Conservation (phyloP, 305 asterid genomes). For the Rubia peregrina region DNA sequence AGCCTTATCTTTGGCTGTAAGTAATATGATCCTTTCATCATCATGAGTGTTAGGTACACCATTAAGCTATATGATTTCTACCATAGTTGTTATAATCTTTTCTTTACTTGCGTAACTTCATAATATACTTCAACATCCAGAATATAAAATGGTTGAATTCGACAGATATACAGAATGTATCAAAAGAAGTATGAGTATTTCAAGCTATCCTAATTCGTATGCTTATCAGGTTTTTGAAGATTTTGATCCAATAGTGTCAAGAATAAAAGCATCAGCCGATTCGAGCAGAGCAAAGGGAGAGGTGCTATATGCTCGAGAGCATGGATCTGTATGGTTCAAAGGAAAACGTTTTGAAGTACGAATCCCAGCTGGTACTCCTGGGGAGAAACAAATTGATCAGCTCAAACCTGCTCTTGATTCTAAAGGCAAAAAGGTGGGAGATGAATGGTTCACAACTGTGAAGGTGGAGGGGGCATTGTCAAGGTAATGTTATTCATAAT, state of each 20-base stretch:
- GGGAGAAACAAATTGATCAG: conserved; percentile 83
- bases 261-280: conserved; percentile 70
- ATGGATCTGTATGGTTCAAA: conserved; percentile 91
- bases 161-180: too few species aligned
- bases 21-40: conserved; percentile 22
- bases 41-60: not conserved
- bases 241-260: conserved; percentile 66
- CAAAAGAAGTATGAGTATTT: not conserved
- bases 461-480: conserved; percentile 77
- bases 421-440: conserved; percentile 92
- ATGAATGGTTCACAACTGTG: conserved; percentile 91
- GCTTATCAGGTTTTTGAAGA: conserved; percentile 44
- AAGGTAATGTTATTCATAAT: conserved; percentile 35
- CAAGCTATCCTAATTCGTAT: not conserved
- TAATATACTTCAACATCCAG: not conserved
- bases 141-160: not conserved
- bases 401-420: conserved; percentile 81
- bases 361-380: conserved; percentile 71
- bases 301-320: conserved; percentile 77
- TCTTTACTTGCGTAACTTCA: too few species aligned
- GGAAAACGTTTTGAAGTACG: conserved; percentile 81
- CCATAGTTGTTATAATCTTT: not conserved
- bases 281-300: conserved; percentile 95
- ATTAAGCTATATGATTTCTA: not conserved
- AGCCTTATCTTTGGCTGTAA: conserved; percentile 70